phyloP scores from a whole-genome alignment of 257 asterid genomes.

The Jaltomata sinuosa region DNA sequence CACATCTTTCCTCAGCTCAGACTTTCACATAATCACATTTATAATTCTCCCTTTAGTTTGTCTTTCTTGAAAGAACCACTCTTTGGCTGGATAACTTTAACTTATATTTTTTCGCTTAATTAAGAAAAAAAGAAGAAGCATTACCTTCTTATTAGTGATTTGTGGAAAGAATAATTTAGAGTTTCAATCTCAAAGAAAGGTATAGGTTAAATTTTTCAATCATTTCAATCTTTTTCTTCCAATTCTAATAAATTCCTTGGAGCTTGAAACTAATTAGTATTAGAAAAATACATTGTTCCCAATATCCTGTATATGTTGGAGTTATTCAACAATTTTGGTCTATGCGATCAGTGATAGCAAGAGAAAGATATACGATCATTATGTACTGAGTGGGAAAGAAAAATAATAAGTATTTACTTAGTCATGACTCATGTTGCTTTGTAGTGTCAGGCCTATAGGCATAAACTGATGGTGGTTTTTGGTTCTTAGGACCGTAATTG shows the following conservation, averaged over 20 bases:
- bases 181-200: too few species aligned
- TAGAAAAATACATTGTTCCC: background rate
- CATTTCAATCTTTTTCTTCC: too few species aligned
- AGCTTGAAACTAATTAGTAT: background rate
- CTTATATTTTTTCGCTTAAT: background rate
- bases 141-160: background rate
- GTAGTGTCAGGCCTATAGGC: background rate
- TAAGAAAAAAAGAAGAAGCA: background rate
- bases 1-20: background rate
- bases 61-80: background rate
- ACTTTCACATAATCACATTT: background rate
- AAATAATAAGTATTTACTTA: background rate
- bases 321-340: background rate
- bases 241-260: too few species aligned
- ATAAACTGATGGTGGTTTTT: background rate
- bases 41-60: background rate
- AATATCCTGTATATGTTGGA: background rate
- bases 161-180: too few species aligned
- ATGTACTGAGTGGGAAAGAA: background rate
- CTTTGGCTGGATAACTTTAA: background rate
- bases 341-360: background rate
- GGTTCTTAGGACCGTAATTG: slow-evolving; percentile 30
- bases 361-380: background rate
- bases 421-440: background rate
- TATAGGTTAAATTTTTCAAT: too few species aligned